Base-by-base conservation (phyloP, 345 rosid genomes). In the Gynandropsis gynandra region DNA sequence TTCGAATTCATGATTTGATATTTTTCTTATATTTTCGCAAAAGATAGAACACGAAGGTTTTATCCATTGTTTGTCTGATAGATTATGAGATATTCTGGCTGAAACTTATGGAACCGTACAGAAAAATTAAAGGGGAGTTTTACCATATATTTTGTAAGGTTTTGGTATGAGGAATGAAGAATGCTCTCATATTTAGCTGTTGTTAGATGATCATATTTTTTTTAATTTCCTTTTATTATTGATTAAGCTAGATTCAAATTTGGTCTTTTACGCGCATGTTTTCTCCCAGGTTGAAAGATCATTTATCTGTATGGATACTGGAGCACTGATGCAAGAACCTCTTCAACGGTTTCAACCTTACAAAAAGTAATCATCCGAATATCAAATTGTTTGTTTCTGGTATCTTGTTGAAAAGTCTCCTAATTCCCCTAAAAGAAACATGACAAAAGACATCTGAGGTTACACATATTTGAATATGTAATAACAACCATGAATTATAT, bases 301-400 rank as follows among this genome's bases (percentile, higher is more conserved):
- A 47, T 81, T 80, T 58, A 76, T 92, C 47, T 92, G 98, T 62
- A 77, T 77, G 13, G 98, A 92, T 74, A 92, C 98, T 16, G 96
- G 98, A 61, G 82, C 95, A 24, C 58, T 87, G 77, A 63, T 87
- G 75, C 75, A 74, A 66, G 93, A 71, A 54, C 76, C 85, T 58
- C 52, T 75, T 1, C 74, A 63, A 63, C 78, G 81, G 42, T 77
- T 77, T 63, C 85, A 77, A 37, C 69, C 77, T 37, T 87, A 87
- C 64, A 75, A 64, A 59, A 76, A 78, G 98, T 92, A 66, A 63
- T 82, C 12, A 47, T 42, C n/a, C 57, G 39, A 13, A 8, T 42
- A 42, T 33, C 17, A 20, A 12, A 15, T 51, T 49, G 52, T 45
- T 43, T 24, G 32, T 18, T 40, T 62, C 37, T 39, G 24, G 56